Conservation (phyloP, 2,329 filamentous ascomycete genomes). For the Penicillium sclerotigenum region DNA sequence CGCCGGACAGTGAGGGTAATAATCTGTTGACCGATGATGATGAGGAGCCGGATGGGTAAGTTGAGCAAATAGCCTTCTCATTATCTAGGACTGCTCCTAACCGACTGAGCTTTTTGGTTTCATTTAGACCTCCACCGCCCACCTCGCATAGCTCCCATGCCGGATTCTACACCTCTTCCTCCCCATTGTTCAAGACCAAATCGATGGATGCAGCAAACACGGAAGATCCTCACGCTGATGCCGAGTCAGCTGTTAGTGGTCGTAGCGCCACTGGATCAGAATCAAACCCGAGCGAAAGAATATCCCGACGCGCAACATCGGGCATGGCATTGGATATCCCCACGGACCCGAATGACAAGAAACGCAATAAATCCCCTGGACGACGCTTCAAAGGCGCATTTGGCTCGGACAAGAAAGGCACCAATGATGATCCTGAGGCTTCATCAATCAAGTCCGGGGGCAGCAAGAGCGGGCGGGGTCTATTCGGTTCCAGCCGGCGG, state of each 20-base stretch:
- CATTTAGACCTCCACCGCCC: constrained; percentile 45
- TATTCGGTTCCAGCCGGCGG: constrained; percentile 39
- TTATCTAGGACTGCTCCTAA: not conserved
- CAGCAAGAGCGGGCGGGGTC: constrained; percentile 40
- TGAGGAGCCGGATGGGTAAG: constrained; percentile 43
- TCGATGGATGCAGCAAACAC: constrained; percentile 44
- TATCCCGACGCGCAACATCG: constrained; percentile 25
- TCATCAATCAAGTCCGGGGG: constrained; percentile 42
- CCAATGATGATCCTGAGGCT: constrained; percentile 49
- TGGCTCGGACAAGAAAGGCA: constrained; percentile 53
- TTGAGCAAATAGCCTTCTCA: constrained; percentile 3
- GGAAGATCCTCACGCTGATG: constrained; percentile 27
- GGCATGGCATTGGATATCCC: constrained; percentile 33
- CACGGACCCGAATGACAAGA: constrained; percentile 40
- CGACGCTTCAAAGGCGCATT: constrained; percentile 72
- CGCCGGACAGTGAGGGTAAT: constrained; percentile 23
- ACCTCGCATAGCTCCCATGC: constrained; percentile 62
- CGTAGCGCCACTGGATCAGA: constrained; percentile 38
- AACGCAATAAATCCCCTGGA: constrained; percentile 66
- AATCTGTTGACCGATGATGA: constrained; percentile 37
- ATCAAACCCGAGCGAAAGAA: constrained; percentile 42
- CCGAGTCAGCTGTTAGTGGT: constrained; percentile 29
- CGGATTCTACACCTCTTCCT: constrained; percentile 66
- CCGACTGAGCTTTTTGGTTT: constrained; percentile 8
- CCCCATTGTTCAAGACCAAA: constrained; percentile 61